Conservation (phyloP, 768 basidiomycete species). For the Trametes cubensis region DNA sequence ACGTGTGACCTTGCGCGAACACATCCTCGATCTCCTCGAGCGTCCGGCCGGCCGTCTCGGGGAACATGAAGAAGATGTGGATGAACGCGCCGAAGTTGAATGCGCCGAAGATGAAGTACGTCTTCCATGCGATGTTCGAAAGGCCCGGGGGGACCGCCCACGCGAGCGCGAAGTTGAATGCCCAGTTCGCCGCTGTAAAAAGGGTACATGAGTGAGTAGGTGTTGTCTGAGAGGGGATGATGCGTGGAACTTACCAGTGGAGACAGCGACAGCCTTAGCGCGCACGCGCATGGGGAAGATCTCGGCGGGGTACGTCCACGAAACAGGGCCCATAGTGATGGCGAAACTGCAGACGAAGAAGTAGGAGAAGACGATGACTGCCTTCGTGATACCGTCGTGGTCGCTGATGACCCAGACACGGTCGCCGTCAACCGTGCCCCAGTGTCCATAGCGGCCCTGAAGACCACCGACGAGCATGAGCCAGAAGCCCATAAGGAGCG, state of each 20-base stretch:
- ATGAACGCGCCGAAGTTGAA: conserved; percentile 71
- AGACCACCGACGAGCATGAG: conserved; percentile 78
- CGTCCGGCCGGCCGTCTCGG: conserved; percentile 72
- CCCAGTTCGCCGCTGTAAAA: conserved; percentile 47
- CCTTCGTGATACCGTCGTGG: conserved; percentile 61
- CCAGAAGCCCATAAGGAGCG: conserved; percentile 73
- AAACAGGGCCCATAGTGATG: conserved; percentile 71
- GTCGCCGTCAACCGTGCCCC: conserved; percentile 50
- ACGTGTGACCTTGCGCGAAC: conserved; percentile 68
- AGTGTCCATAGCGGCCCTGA: conserved; percentile 66
- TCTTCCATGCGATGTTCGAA: conserved; percentile 68
- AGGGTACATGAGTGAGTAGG: not conserved
- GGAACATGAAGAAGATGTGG: conserved; percentile 79
- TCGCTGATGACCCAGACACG: conserved; percentile 62
- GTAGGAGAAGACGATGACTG: conserved; percentile 77
- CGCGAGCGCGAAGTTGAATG: conserved; percentile 74
- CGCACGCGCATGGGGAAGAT: conserved; percentile 70
- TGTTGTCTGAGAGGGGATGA: not conserved
- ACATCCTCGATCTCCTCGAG: conserved; percentile 82
- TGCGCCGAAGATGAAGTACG: conserved; percentile 76
- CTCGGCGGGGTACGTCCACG: conserved; percentile 67
- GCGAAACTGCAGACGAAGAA: conserved; percentile 76
- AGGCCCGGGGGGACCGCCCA: conserved; percentile 77
- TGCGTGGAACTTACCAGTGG: conserved; percentile 32
- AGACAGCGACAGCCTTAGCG: conserved; percentile 56